Evolutionary conservation across 345 rosid genomes (phyloP), one percentile per base, ranked within the genome.

Genomic region (Gynandropsis gynandra): DNA sequence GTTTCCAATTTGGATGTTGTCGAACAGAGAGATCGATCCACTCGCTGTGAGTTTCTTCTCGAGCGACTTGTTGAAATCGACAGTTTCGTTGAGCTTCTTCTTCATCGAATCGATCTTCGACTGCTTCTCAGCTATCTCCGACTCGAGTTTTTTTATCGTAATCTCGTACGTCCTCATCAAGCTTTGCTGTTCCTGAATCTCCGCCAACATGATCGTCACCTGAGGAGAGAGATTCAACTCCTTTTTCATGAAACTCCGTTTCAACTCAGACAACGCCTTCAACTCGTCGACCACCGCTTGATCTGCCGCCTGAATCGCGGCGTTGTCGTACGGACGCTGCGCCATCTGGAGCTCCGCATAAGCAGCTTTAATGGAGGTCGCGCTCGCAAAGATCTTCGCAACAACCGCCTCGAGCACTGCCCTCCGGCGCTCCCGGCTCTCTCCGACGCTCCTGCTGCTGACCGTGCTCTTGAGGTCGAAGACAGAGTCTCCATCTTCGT

Each of bases 341-440:
- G 95, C 98, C 72, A 84, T 70, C 63, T 92, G 98, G 12, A 92
- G 75, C 87, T 92, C 96, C 0, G 92, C 95, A 50, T 87, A 92
- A 4, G 95, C 81, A 2, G 96, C 98, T 68, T 92, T 92, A 38
- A 92, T 84, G 10, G 96, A 43, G 8, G 96, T 84, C n/a, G 74
- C 64, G 6, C 80, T 67, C 0, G 98, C 96, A 57, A 90, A 90
- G n/a, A 87, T 74, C 77, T 80, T 82, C 0, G 98, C 95, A 0
- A 72, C 45, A 15, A 92, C 64, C 0, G 98, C 87, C 58, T 92
- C 81, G 11, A 87, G 45, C 0, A 76, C 79, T 0, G 95, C 81
- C 47, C 68, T 72, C 35, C 56, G 73, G 45, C 70, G 74, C 16
- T 55, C 74, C 14, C 47, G 44, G 10, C 37, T 13, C n/a, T 49